Evolutionary conservation across 345 rosid genomes (phyloP).

Genomic region (Excoecaria agallocha): DNA sequence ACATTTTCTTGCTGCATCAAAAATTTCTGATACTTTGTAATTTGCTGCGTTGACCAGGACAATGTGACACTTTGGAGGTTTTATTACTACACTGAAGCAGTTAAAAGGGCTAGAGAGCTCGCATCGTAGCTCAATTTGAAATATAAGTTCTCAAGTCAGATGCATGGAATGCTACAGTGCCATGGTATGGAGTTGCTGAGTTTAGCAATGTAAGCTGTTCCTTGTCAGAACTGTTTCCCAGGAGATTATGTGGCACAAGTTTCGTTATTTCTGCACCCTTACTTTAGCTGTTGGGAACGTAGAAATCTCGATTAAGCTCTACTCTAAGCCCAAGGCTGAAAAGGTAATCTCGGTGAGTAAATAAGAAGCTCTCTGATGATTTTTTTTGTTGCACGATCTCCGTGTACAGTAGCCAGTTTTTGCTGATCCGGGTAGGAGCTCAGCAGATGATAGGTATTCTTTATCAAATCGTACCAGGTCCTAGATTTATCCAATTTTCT

Average conservation of each 20-base stretch:
- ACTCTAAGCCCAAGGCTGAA: neutral
- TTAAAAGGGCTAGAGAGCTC: slow-evolving; percentile 40
- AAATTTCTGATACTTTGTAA: slow-evolving; percentile 1
- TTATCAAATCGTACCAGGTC: neutral
- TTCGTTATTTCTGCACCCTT: neutral
- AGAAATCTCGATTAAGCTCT: neutral
- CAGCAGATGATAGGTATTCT: neutral
- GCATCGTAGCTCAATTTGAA: slow-evolving; percentile 9
- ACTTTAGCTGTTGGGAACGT: neutral
- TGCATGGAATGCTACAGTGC: neutral
- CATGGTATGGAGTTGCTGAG: neutral
- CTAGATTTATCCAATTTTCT: neutral
- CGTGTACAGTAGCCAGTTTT: neutral
- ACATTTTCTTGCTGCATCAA: neutral
- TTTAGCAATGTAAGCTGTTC: neutral
- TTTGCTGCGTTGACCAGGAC: slow-evolving; percentile 37
- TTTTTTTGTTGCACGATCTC: neutral
- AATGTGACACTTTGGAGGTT: slow-evolving; percentile 54
- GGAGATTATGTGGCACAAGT: neutral
- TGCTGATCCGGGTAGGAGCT: neutral
- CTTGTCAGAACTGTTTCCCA: neutral
- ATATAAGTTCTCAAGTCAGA: neutral
- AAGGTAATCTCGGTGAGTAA: neutral
- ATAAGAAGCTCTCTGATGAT: neutral
- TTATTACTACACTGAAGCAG: slow-evolving; percentile 44